Conservation (phyloP, 257 asterid genomes). For the Nicotiana benthamiana region DNA sequence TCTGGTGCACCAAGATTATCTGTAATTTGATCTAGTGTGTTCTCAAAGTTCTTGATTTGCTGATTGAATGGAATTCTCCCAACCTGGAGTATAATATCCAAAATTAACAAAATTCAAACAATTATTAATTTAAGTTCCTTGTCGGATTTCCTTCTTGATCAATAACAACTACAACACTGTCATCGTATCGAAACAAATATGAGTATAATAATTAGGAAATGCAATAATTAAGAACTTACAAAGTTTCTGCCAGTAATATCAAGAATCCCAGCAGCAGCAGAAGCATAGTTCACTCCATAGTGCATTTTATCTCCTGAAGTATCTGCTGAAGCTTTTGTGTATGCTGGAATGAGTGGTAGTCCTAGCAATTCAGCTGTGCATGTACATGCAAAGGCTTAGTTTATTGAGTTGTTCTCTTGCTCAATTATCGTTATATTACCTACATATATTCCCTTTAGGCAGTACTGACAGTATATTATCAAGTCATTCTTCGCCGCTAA, state of each 20-base stretch:
- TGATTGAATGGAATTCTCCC: slow-evolving; percentile 75
- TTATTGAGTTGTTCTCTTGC: background rate
- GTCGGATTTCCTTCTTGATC: too few relatives aligned
- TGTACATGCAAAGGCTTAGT: background rate
- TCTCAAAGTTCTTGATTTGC: slow-evolving; percentile 76
- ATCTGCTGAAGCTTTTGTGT: slow-evolving; percentile 3
- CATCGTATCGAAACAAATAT: background rate
- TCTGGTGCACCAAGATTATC: slow-evolving; percentile 45
- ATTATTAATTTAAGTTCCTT: background rate
- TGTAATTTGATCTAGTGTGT: slow-evolving; percentile 55
- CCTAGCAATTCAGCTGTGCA: slow-evolving; percentile 19
- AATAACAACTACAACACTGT: background rate
- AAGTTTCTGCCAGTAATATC: slow-evolving; percentile 15
- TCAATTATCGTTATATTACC: background rate
- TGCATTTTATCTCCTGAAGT: slow-evolving; percentile 3
- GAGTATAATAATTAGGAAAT: background rate
- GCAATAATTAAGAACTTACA: background rate
- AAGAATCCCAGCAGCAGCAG: slow-evolving; percentile 37
- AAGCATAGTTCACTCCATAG: slow-evolving; percentile 31
- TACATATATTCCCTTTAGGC: too few relatives aligned
- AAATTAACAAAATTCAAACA: background rate
- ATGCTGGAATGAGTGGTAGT: slow-evolving; percentile 25
- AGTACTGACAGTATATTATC: too few relatives aligned
- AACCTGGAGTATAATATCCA: slow-evolving; percentile 26
- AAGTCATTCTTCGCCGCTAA: too few relatives aligned